A percentile compares a stretch with the other conserved stretches of the same genome.
Evolutionary conservation across 139 green algal species (phyloP).

Genomic region (Desmodesmus armatus): DNA sequence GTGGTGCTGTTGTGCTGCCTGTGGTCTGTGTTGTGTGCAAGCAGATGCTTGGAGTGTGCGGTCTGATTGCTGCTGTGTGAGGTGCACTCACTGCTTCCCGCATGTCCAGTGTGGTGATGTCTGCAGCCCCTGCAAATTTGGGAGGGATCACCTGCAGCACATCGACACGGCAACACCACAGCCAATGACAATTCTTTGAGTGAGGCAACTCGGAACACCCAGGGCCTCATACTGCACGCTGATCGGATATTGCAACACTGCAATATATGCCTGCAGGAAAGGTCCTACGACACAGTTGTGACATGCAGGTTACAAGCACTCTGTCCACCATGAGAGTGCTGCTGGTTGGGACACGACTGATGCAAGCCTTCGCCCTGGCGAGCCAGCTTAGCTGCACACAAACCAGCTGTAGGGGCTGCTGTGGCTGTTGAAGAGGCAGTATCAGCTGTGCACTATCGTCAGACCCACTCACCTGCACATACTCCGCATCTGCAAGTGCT

Average conservation of each 20-base stretch:
- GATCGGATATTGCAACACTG: background rate
- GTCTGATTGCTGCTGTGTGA: too few species aligned
- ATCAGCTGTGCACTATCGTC: too few species aligned
- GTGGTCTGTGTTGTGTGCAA: background rate
- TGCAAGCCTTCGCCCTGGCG: too few species aligned
- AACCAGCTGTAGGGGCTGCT: too few species aligned
- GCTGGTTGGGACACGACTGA: too few species aligned
- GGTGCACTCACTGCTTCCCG: conserved; percentile 31
- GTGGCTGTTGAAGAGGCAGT: background rate
- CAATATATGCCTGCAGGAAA: background rate
- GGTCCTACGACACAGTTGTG: background rate
- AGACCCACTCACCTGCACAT: conserved; percentile 37
- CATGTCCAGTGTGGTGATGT: conserved; percentile 73
- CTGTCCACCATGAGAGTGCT: background rate
- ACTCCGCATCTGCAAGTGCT: conserved; percentile 53
- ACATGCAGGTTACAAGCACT: background rate
- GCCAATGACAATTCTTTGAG: too few species aligned
- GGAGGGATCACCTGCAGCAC: conserved; percentile 69
- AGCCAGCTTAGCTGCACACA: too few species aligned
- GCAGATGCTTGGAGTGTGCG: background rate
- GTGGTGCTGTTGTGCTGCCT: background rate
- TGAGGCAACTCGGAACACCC: too few species aligned
- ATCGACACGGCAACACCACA: too few species aligned
- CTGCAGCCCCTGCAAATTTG: conserved; percentile 70
- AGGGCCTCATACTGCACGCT: too few species aligned